These are phyloP conservation scores for Trichoderma breve DNA, from an alignment of 2,329 filamentous ascomycete species.

Conservation along the genomic window DNA sequence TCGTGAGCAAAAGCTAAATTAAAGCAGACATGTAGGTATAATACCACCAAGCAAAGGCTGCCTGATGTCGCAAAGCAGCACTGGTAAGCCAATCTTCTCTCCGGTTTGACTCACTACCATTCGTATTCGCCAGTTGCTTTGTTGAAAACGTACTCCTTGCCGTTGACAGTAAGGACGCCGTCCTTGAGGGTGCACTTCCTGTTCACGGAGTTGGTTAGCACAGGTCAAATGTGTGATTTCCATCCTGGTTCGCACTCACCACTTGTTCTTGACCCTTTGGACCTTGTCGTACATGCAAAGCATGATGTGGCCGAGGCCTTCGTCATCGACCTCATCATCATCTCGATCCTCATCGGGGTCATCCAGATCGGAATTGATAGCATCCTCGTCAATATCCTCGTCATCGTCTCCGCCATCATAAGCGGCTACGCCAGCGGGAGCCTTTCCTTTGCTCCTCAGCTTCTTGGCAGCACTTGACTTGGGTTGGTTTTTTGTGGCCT, in stretches of 20 bases:
- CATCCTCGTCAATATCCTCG: constrained; percentile 71
- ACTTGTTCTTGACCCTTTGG: constrained; percentile 98
- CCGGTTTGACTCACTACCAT: constrained; percentile 61
- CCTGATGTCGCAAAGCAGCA: neutral
- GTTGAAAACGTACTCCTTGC: constrained; percentile 96
- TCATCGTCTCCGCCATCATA: constrained; percentile 65
- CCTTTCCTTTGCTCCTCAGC: constrained; percentile 29
- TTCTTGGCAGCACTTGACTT: constrained; percentile 20
- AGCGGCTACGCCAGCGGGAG: constrained; percentile 40
- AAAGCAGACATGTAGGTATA: neutral
- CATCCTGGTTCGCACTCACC: constrained; percentile 47
- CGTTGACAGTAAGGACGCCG: constrained; percentile 87
- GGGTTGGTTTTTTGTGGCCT: constrained; percentile 43
- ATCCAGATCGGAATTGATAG: constrained; percentile 97
- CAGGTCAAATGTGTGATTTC: neutral
- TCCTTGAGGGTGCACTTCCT: constrained; percentile 99
- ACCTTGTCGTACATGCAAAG: constrained; percentile 99
- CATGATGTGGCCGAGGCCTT: constrained; percentile 85
- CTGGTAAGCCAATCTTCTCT: neutral
- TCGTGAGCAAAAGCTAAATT: constrained; percentile 7
- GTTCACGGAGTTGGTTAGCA: constrained; percentile 26
- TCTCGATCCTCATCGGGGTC: constrained; percentile 84
- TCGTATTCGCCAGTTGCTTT: constrained; percentile 97
- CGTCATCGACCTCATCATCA: constrained; percentile 85
- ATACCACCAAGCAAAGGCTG: neutral